Conservation (phyloP, 495 filamentous ascomycete species). For the Pseudomonodictys pantanalensis region DNA sequence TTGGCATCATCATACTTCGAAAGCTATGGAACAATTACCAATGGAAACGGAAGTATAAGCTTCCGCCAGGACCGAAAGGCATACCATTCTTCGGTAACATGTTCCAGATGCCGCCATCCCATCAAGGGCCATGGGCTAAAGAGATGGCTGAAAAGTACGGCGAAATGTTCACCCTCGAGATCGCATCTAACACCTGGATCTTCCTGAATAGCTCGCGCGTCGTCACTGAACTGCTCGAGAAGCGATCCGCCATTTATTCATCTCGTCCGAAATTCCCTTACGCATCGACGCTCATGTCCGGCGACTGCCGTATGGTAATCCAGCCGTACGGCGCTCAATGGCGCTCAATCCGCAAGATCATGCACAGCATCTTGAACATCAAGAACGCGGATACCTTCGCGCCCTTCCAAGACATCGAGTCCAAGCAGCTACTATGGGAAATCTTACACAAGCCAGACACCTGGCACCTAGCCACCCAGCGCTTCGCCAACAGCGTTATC, state of each 20-base stretch:
- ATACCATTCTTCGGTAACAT: slow-evolving; percentile 17
- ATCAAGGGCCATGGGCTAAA: slow-evolving; percentile 19
- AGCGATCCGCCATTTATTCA: slow-evolving; percentile 37
- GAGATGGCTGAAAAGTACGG: slow-evolving; percentile 22
- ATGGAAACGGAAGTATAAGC: slow-evolving; percentile 7
- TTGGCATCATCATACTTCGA: not conserved
- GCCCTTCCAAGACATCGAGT: slow-evolving; percentile 21
- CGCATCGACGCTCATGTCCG: slow-evolving; percentile 35
- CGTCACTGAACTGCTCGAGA: slow-evolving; percentile 39
- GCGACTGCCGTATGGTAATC: slow-evolving; percentile 35
- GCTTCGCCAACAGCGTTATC: slow-evolving; percentile 16
- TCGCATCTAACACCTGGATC: slow-evolving; percentile 39
- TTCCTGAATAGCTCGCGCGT: slow-evolving; percentile 41
- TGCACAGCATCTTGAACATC: slow-evolving; percentile 18
- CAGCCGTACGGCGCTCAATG: slow-evolving; percentile 36
- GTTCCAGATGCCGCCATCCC: slow-evolving; percentile 19
- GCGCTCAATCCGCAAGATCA: slow-evolving; percentile 26
- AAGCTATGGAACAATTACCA: slow-evolving; percentile 11
- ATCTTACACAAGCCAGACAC: slow-evolving; percentile 1
- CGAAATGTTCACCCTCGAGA: slow-evolving; percentile 26
- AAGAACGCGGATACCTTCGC: slow-evolving; percentile 8
- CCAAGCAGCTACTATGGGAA: slow-evolving; percentile 13
- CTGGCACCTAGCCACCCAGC: slow-evolving; percentile 14
- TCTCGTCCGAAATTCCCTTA: slow-evolving; percentile 36
- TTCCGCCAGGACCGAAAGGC: slow-evolving; percentile 11